phyloP scores from a whole-genome alignment of 371 early-diverging fungal species.

The Mortierella sp. region DNA sequence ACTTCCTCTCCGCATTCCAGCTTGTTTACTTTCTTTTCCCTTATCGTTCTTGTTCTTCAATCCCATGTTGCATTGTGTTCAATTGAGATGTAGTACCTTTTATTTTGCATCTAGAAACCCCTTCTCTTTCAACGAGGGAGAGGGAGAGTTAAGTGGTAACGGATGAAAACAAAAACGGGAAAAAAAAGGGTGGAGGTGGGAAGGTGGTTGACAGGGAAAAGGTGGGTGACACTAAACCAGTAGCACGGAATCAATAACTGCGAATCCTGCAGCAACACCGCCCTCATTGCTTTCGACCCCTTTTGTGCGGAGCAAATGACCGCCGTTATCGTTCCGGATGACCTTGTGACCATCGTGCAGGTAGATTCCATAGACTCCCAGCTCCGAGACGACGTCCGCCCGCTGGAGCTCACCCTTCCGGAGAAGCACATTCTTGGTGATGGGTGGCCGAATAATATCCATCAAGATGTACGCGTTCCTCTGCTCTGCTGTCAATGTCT shows the following conservation, averaged over 20 bases:
- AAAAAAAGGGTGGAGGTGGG: neutral
- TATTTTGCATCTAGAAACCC: neutral
- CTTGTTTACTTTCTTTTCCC: neutral
- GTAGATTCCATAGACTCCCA: slow-evolving; percentile 95
- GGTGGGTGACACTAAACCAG: slow-evolving; percentile 62
- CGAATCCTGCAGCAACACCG: slow-evolving; percentile 98
- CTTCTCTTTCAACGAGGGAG: neutral
- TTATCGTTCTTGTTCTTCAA: neutral
- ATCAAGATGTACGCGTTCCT: slow-evolving; percentile 89
- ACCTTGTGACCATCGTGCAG: slow-evolving; percentile 76
- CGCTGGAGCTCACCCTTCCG: slow-evolving; percentile 82
- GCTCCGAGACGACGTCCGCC: slow-evolving; percentile 88
- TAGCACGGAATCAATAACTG: slow-evolving; percentile 93
- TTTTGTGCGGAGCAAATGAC: slow-evolving; percentile 96
- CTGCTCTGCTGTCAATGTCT: slow-evolving; percentile 69
- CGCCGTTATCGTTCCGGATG: slow-evolving; percentile 85
- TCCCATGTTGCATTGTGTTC: neutral
- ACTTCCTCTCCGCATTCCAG: neutral
- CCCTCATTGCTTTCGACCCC: slow-evolving; percentile 89
- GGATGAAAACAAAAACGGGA: neutral
- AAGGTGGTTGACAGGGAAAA: neutral
- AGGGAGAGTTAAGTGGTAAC: neutral
- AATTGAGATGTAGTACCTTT: neutral
- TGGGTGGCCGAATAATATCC: slow-evolving; percentile 91
- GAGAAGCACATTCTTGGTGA: slow-evolving; percentile 81